A percentile compares a stretch with the other conserved stretches of the same genome.
Evolutionary conservation across 176 grass and related monocot genomes (phyloP).

Genomic region (Cenchrus americanus): DNA sequence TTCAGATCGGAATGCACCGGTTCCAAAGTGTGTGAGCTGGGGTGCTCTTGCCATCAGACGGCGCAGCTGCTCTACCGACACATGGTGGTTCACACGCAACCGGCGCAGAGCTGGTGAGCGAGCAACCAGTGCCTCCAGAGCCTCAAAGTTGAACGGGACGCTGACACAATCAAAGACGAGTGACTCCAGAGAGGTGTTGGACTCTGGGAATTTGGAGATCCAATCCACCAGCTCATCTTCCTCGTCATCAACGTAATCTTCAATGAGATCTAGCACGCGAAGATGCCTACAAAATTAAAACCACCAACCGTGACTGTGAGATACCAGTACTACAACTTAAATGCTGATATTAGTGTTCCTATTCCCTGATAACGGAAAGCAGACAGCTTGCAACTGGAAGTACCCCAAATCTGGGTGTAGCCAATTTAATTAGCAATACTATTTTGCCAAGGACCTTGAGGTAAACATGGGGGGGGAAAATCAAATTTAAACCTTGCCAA

Average conservation of each 20-base stretch:
- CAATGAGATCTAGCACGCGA: conserved; percentile 81
- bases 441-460: not conserved
- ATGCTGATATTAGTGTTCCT: not conserved
- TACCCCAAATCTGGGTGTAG: not conserved
- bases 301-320: conserved; percentile 10
- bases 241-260: conserved; percentile 75
- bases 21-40: conserved; percentile 80
- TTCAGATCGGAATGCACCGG: conserved; percentile 76
- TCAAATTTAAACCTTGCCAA: not conserved
- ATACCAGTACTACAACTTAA: not conserved
- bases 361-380: not conserved
- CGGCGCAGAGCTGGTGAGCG: conserved; percentile 53
- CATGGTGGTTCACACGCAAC: conserved; percentile 78
- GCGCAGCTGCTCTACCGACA: conserved; percentile 69
- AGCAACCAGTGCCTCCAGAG: conserved; percentile 78
- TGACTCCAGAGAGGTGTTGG: conserved; percentile 64
- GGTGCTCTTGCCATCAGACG: conserved; percentile 79
- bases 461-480: not conserved
- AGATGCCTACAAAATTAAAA: conserved; percentile 63
- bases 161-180: conserved; percentile 72
- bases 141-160: conserved; percentile 73
- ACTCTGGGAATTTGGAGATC: conserved; percentile 89
- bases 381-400: not conserved
- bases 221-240: conserved; percentile 74
- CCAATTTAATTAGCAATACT: conserved; percentile 25